Percentiles rank a stretch among this genome's conserved stretches.
These are phyloP conservation scores for Penicillium herquei DNA, from an alignment of 495 filamentous ascomycete genomes.

Conservation along the genomic window DNA sequence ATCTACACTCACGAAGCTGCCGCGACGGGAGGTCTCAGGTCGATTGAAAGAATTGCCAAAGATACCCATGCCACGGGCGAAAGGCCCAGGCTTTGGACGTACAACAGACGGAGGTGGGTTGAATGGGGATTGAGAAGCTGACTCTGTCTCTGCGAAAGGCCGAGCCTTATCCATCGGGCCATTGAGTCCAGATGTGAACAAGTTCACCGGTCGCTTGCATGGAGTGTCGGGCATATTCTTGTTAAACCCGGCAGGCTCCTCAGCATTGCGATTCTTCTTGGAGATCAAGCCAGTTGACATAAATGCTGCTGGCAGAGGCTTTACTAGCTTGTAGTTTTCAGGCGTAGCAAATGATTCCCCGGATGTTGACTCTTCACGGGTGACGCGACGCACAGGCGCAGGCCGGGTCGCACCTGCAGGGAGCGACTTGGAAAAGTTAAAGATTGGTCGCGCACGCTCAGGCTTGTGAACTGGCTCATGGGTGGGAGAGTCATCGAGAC, in stretches of 20 bases:
- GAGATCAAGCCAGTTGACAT: conserved; percentile 93
- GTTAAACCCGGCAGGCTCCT: conserved; percentile 38
- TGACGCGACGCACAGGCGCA: conserved; percentile 30
- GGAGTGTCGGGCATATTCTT: conserved; percentile 84
- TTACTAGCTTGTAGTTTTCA: conserved; percentile 76
- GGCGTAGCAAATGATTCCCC: conserved; percentile 71
- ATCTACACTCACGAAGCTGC: conserved; percentile 75
- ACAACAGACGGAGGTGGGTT: conserved; percentile 43
- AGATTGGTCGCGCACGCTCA: conserved; percentile 49
- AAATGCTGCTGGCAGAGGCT: conserved; percentile 82
- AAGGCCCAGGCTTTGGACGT: conserved; percentile 51
- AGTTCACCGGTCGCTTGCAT: conserved; percentile 75
- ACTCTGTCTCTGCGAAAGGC: conserved; percentile 63
- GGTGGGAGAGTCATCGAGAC: conserved; percentile 74
- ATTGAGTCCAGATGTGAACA: conserved; percentile 62
- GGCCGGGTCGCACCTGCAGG: conserved; percentile 65
- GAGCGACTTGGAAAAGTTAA: conserved; percentile 78
- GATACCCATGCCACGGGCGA: conserved; percentile 65
- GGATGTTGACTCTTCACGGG: conserved; percentile 43
- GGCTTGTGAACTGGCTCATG: conserved; percentile 57
- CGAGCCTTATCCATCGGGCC: conserved; percentile 52
- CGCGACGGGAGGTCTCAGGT: conserved; percentile 56
- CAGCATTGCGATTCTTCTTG: conserved; percentile 67
- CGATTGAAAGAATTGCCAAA: conserved; percentile 60
- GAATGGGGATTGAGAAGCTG: conserved; percentile 61